Conservation (phyloP, 78 protist genomes). For the Emiliania huxleyi region DNA sequence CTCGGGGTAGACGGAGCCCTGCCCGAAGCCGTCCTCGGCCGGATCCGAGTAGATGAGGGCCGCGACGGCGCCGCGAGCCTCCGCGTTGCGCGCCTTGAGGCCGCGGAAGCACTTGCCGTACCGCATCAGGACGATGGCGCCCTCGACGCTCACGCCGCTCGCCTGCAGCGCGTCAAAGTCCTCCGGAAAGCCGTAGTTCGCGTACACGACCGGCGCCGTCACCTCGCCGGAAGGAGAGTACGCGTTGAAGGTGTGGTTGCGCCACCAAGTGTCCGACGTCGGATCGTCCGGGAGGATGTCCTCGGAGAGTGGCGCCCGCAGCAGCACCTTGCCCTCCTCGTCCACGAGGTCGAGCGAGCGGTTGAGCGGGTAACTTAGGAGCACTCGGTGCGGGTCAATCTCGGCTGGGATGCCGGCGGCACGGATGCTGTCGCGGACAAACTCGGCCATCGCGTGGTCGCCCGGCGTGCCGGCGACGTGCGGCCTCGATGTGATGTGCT, state of each 20-base stretch:
- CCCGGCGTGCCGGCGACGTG: slow-evolving; percentile 14
- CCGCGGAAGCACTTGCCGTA: slow-evolving; percentile 60
- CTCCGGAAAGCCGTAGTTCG: slow-evolving; percentile 48
- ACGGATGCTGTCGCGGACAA: background rate
- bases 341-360: background rate
- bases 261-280: background rate
- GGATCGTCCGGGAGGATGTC: background rate
- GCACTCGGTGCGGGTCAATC: background rate
- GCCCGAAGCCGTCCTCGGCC: slow-evolving; percentile 38
- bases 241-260: background rate
- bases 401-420: background rate
- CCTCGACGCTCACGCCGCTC: slow-evolving; percentile 4
- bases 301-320: background rate
- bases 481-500: background rate
- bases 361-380: background rate
- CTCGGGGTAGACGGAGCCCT: slow-evolving; percentile 58
- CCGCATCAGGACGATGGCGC: slow-evolving; percentile 39
- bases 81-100: slow-evolving; percentile 34
- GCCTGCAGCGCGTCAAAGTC: slow-evolving; percentile 50
- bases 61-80: slow-evolving; percentile 23
- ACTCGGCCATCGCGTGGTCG: background rate
- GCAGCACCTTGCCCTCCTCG: background rate
- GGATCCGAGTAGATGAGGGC: slow-evolving; percentile 57
- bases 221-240: slow-evolving; percentile 17
- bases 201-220: slow-evolving; percentile 40